Evolutionary conservation across 495 filamentous ascomycete genomes (phyloP), one percentile per base, ranked within the genome.

Genomic region (Lentithecium fluviatile): DNA sequence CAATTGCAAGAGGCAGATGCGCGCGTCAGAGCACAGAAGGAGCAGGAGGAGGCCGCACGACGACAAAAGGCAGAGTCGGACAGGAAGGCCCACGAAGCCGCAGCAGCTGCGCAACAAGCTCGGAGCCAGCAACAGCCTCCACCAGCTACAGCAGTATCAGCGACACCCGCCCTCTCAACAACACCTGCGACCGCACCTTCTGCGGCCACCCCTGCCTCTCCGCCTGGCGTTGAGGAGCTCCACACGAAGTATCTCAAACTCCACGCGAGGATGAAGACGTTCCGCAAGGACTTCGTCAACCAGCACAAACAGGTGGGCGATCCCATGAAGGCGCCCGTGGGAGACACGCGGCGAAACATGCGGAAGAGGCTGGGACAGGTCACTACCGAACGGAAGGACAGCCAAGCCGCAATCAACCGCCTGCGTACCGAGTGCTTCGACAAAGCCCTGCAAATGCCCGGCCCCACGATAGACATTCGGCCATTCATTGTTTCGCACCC

Each of bases 291-390:
- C 2, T 62, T 77, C 17, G 73, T 88, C 52, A 69, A 67, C 0
- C 73, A 83, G 8, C 51, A 73, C 40, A 70, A 64, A 29, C 81
- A 82, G 58, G 73, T 81, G 61, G 76, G 83, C 29, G 77, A 78
- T 3, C 57, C 65, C 0, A 73, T 91, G 24, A 93, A 91, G 64
- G 69, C 76, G 29, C 75, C 79, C 2, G 82, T 90, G 74, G 89
- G 90, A 29, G 85, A 90, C 46, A 85, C 89, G 80, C 79, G 91
- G 12, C 81, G 91, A 40, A 77, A 82, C 2, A 83, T 95, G 48
- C 82, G 77, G 17, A 88, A 85, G 68, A 84, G 77, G 19, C 77
- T 92, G 38, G 90, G 91, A 0, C 88, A 95, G 67, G 71, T 95
- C 25, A 88, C 83, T 12, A 79, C 77, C 46, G 83, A 76, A 0